Conservation (phyloP, 208 protist genomes). For the Leptomonas pyrrhocoris region DNA sequence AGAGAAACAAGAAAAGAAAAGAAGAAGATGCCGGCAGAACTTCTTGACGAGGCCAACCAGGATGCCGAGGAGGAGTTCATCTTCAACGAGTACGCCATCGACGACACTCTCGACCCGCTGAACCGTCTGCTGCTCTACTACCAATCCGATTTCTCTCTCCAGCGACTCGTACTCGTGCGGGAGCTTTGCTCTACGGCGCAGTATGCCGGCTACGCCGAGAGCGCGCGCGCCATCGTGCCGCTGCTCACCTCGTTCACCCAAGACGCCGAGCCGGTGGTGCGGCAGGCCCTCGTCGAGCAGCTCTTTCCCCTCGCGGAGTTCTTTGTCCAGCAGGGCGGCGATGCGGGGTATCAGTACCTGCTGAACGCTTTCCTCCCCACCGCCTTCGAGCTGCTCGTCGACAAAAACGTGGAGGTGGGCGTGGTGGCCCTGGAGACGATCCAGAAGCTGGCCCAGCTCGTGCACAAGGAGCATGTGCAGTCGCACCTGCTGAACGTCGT, state of each 20-base stretch:
- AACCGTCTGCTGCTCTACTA: constrained; percentile 87
- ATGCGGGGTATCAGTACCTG: constrained; percentile 83
- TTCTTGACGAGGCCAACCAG: constrained; percentile 60
- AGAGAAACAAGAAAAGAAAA: too few species aligned
- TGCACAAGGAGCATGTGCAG: constrained; percentile 87
- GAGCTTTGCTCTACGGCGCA: constrained; percentile 85
- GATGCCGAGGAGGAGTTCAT: constrained; percentile 90
- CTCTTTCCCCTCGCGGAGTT: constrained; percentile 75
- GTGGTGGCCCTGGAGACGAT: constrained; percentile 84
- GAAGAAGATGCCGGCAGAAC: constrained; percentile 31
- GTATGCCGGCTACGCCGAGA: constrained; percentile 87
- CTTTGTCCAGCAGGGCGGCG: constrained; percentile 81
- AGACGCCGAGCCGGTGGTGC: constrained; percentile 91
- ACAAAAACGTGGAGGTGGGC: constrained; percentile 94
- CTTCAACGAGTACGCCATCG: constrained; percentile 94
- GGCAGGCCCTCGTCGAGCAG: constrained; percentile 92
- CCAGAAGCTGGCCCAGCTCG: constrained; percentile 77
- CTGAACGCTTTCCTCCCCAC: constrained; percentile 91
- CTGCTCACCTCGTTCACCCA: constrained; percentile 86
- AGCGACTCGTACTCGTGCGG: constrained; percentile 85
- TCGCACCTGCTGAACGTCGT: constrained; percentile 88
- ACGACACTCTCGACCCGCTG: constrained; percentile 91
- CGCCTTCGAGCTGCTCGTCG: constrained; percentile 93
- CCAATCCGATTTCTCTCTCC: constrained; percentile 89
- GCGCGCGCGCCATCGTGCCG: constrained; percentile 76